phyloP scores from a whole-genome alignment of 352 stramenopile species.

The Lagenidium sp. region DNA sequence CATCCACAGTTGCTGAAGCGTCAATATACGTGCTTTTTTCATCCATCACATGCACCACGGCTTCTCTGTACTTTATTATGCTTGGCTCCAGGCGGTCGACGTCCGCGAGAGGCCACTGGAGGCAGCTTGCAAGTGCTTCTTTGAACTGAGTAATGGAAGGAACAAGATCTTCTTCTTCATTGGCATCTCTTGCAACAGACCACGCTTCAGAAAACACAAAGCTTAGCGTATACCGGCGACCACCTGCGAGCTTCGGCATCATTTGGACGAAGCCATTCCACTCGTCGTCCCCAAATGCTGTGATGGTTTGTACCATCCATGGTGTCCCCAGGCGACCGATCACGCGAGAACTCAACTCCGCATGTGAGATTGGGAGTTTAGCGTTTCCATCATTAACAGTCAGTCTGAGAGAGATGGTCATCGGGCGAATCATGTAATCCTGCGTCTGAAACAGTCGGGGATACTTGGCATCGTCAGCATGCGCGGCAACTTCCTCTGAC shows the following conservation, averaged over 20 bases:
- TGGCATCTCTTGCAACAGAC: slow-evolving; percentile 61
- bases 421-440: slow-evolving; percentile 66
- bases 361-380: slow-evolving; percentile 71
- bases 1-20: slow-evolving; percentile 55
- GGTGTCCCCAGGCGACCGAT: slow-evolving; percentile 60
- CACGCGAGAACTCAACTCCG: slow-evolving; percentile 62
- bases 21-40: slow-evolving; percentile 87
- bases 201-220: slow-evolving; percentile 84
- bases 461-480: slow-evolving; percentile 8
- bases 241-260: slow-evolving; percentile 66
- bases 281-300: slow-evolving; percentile 49
- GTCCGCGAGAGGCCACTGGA: slow-evolving; percentile 61
- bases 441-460: slow-evolving; percentile 27
- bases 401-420: slow-evolving; percentile 72
- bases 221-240: slow-evolving; percentile 69
- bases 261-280: slow-evolving; percentile 60
- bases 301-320: slow-evolving; percentile 74
- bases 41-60: slow-evolving; percentile 75
- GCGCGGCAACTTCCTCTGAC: slow-evolving; percentile 10
- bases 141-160: slow-evolving; percentile 70
- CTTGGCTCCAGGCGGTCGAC: slow-evolving; percentile 47
- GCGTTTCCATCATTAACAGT: slow-evolving; percentile 75
- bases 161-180: slow-evolving; percentile 69
- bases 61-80: slow-evolving; percentile 66
- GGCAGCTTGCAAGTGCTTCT: slow-evolving; percentile 54